Percentiles rank a stretch among this genome's conserved stretches.
Evolutionary conservation across 31 red algal genomes (phyloP).

Genomic region (Porphyra umbilicalis): DNA sequence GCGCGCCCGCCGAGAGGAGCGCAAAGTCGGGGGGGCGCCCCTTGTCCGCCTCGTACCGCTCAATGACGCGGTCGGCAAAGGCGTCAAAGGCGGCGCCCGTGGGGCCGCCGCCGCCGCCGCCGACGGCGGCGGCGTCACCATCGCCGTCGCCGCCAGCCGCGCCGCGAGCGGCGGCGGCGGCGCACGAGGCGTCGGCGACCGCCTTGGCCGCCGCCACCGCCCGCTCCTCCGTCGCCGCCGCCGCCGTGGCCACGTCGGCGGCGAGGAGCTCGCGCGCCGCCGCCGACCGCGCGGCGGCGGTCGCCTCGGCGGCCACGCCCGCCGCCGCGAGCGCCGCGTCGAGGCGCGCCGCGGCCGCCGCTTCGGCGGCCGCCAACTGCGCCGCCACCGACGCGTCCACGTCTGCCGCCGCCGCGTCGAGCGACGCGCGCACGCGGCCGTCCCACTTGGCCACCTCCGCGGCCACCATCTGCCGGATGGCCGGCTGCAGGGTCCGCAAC

Average conservation of each 20-base stretch:
- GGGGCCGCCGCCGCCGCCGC: neutral
- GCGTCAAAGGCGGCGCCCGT: neutral
- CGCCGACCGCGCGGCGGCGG: neutral
- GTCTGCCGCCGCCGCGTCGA: neutral
- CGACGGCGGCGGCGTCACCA: neutral
- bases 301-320: neutral
- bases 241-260: neutral
- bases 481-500: neutral
- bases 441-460: neutral
- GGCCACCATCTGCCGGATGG: neutral
- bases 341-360: neutral
- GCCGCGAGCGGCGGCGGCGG: neutral
- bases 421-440: neutral
- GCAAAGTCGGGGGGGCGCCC: slow-evolving; percentile 54
- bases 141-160: neutral
- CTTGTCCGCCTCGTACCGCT: slow-evolving; percentile 63
- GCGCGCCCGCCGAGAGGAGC: slow-evolving; percentile 22
- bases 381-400: neutral
- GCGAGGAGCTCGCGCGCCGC: neutral
- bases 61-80: slow-evolving; percentile 24
- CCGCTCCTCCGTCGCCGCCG: neutral
- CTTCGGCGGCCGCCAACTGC: neutral
- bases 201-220: neutral
- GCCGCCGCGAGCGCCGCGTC: neutral
- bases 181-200: neutral